Evolutionary conservation across 768 basidiomycete genomes (phyloP).

Genomic region (Lactifluus rugatus): DNA sequence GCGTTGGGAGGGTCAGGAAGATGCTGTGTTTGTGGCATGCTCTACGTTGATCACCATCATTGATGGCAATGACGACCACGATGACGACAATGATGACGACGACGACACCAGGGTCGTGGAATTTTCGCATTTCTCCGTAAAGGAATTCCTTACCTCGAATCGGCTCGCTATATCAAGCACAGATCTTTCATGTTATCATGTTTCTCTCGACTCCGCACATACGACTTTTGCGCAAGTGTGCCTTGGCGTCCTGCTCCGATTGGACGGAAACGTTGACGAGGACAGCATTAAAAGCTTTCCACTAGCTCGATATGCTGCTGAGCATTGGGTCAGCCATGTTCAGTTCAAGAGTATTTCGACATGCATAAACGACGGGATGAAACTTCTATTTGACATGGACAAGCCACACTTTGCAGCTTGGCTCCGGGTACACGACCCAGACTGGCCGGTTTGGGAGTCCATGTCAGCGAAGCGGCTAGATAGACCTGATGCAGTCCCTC

Average conservation of each 20-base stretch:
- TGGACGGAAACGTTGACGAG: background rate
- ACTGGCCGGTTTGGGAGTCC: background rate
- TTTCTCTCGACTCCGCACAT: background rate
- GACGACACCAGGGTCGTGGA: background rate
- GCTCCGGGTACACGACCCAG: background rate
- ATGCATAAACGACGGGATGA: background rate
- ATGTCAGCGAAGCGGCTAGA: too few species aligned
- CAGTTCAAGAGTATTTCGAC: background rate
- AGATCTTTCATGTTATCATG: background rate
- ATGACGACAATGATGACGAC: background rate
- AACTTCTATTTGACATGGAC: background rate
- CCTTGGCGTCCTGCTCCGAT: background rate
- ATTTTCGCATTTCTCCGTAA: background rate
- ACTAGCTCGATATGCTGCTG: background rate
- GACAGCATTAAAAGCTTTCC: background rate
- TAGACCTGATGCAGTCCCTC: background rate
- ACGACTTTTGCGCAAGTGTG: background rate
- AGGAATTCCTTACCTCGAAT: background rate
- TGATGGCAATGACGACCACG: too few species aligned
- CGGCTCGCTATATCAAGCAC: background rate
- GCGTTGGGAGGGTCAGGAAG: background rate
- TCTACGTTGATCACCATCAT: background rate
- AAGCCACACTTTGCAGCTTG: background rate
- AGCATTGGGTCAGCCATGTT: background rate
- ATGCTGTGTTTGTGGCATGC: background rate